These are phyloP conservation scores for Inosperma sp. DNA, from an alignment of 768 basidiomycete genomes.

Conservation along the genomic window DNA sequence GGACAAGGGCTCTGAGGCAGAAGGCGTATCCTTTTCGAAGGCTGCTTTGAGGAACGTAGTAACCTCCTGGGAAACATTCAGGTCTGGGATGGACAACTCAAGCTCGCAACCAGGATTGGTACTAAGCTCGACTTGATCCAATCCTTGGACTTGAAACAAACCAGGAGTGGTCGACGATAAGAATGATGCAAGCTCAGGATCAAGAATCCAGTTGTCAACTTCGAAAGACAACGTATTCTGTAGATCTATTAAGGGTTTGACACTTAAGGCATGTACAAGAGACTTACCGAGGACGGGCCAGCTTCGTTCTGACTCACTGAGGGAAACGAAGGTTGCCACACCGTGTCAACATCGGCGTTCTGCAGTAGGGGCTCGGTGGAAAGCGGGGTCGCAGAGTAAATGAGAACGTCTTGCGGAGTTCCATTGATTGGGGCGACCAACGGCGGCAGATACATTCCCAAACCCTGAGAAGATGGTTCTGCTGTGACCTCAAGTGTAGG, in stretches of 20 bases:
- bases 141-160: slow-evolving; percentile 33
- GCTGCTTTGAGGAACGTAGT: slow-evolving; percentile 11
- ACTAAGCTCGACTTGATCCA: slow-evolving; percentile 29
- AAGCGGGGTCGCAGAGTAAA: background rate
- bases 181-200: slow-evolving; percentile 23
- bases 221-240: slow-evolving; percentile 8
- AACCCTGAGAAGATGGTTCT: too few relatives aligned
- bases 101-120: slow-evolving; percentile 35
- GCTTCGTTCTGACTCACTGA: background rate
- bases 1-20: background rate
- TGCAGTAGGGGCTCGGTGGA: background rate
- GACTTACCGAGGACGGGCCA: slow-evolving; percentile 4
- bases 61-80: slow-evolving; percentile 2
- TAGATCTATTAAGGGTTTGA: slow-evolving; percentile 11
- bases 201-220: slow-evolving; percentile 9
- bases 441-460: background rate
- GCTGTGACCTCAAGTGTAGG: too few relatives aligned
- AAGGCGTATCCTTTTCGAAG: slow-evolving; percentile 5
- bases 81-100: slow-evolving; percentile 32
- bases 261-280: background rate
- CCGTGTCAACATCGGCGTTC: background rate
- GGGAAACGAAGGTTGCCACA: background rate
- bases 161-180: slow-evolving; percentile 29
- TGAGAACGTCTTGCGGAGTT: background rate
- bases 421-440: slow-evolving; percentile 1